These are phyloP conservation scores for Trichocomaceae sp. DNA, from an alignment of 2,329 filamentous ascomycete genomes.

Conservation along the genomic window DNA sequence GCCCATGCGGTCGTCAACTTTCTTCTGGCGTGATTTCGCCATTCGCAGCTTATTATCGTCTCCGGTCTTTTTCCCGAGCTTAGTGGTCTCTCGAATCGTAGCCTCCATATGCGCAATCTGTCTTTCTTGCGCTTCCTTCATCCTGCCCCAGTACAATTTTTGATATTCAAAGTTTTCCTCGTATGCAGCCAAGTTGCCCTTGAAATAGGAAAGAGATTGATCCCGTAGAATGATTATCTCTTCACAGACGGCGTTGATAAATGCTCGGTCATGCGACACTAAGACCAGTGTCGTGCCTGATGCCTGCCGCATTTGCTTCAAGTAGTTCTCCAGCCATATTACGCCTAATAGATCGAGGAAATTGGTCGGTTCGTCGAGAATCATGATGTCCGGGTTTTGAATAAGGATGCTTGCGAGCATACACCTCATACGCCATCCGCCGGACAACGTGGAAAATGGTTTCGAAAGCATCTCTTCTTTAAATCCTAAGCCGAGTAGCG, in stretches of 20 bases:
- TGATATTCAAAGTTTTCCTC: constrained; percentile 60
- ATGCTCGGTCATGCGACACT: constrained; percentile 79
- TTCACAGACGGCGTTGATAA: constrained; percentile 66
- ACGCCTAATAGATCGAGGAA: constrained; percentile 78
- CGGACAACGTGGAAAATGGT: constrained; percentile 61
- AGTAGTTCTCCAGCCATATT: constrained; percentile 73
- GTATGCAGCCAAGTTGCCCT: constrained; percentile 66
- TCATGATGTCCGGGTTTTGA: constrained; percentile 67
- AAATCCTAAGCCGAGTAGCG: constrained; percentile 67
- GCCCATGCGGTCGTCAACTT: constrained; percentile 74
- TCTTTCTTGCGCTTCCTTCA: constrained; percentile 76
- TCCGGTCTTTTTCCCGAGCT: constrained; percentile 66
- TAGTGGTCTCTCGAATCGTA: constrained; percentile 67
- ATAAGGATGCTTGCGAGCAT: constrained; percentile 60
- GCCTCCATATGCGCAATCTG: constrained; percentile 76
- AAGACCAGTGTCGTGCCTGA: constrained; percentile 61
- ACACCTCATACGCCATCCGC: constrained; percentile 69
- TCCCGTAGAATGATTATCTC: constrained; percentile 72
- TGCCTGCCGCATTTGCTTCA: constrained; percentile 50
- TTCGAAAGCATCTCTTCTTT: constrained; percentile 54
- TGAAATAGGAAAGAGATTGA: constrained; percentile 64
- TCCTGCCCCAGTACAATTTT: constrained; percentile 60
- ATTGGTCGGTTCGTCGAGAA: constrained; percentile 83
- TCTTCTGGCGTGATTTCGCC: constrained; percentile 77
- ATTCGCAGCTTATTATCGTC: constrained; percentile 83